Evolutionary conservation across 345 rosid genomes (phyloP).

Genomic region (Citrus sp.): DNA sequence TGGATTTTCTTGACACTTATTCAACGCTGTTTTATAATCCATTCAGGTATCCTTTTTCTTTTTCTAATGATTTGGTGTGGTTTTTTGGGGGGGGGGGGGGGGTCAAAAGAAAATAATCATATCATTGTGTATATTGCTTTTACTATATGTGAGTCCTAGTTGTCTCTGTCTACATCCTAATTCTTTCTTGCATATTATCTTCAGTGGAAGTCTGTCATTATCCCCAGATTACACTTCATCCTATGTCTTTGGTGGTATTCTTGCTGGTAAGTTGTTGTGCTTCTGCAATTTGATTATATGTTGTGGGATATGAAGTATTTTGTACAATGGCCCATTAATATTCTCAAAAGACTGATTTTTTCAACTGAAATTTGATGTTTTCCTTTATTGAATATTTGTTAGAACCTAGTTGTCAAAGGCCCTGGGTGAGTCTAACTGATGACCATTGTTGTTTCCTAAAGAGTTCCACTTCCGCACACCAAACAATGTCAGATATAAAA

Average conservation of each 20-base stretch:
- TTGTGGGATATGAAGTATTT: not conserved
- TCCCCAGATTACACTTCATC: constrained; percentile 48
- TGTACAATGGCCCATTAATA: not conserved
- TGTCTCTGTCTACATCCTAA: constrained; percentile 9
- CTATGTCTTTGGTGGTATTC: constrained; percentile 80
- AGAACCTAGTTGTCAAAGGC: not conserved
- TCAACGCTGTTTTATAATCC: constrained; percentile 89
- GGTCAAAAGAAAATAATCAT: not conserved
- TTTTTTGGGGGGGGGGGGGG: not conserved
- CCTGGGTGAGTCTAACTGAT: not conserved
- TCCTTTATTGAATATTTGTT: not conserved
- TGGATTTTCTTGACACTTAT: constrained; percentile 60
- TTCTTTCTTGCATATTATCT: constrained; percentile 22
- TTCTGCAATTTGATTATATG: not conserved
- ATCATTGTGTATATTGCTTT: not conserved
- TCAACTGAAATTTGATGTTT: not conserved
- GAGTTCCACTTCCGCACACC: not conserved
- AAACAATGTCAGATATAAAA: not conserved
- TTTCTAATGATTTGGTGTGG: not conserved
- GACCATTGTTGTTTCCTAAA: not conserved
- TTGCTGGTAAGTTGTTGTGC: constrained; percentile 66
- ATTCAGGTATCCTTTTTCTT: constrained; percentile 58
- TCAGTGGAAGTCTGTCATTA: constrained; percentile 84
- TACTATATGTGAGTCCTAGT: constrained; percentile 3
- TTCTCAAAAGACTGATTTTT: not conserved